These are phyloP conservation scores for Haplosporangium sp. DNA, from an alignment of 371 early-diverging fungal genomes.

Conservation along the genomic window DNA sequence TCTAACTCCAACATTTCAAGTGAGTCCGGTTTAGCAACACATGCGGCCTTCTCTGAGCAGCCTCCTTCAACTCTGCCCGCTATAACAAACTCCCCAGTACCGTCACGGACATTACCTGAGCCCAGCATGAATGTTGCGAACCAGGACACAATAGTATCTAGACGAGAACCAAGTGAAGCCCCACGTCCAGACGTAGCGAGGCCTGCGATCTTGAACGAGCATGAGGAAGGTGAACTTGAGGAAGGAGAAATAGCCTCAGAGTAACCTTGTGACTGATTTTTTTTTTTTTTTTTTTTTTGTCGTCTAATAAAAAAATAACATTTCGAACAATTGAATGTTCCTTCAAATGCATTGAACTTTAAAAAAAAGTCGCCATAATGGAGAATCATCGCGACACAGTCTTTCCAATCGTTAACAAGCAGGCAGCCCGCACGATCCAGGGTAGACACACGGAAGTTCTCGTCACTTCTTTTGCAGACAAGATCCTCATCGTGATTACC, in stretches of 20 bases:
- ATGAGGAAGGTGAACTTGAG: conserved; percentile 49
- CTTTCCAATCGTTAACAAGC: conserved; percentile 69
- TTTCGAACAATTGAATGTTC: too few species aligned
- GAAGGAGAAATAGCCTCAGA: conserved; percentile 48
- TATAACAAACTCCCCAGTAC: background rate
- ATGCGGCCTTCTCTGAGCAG: background rate
- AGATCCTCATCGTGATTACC: conserved; percentile 72
- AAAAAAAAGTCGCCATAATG: conserved; percentile 4
- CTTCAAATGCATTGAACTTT: too few species aligned
- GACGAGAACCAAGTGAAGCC: background rate
- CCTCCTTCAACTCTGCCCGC: background rate
- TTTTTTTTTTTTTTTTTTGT: too few species aligned
- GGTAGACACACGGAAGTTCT: conserved; percentile 75
- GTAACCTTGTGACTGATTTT: conserved; percentile 2
- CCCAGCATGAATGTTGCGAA: background rate
- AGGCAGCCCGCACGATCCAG: conserved; percentile 66
- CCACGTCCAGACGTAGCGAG: background rate
- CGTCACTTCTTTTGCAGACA: conserved; percentile 70
- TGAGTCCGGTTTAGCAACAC: background rate
- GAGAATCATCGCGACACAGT: background rate
- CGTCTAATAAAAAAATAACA: too few species aligned
- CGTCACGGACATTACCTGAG: background rate
- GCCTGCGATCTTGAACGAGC: conserved; percentile 6
- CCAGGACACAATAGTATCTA: background rate
- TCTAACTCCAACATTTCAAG: background rate